phyloP scores from a whole-genome alignment of 2,329 filamentous ascomycete genomes.

The Aspergillus brasiliensis region DNA sequence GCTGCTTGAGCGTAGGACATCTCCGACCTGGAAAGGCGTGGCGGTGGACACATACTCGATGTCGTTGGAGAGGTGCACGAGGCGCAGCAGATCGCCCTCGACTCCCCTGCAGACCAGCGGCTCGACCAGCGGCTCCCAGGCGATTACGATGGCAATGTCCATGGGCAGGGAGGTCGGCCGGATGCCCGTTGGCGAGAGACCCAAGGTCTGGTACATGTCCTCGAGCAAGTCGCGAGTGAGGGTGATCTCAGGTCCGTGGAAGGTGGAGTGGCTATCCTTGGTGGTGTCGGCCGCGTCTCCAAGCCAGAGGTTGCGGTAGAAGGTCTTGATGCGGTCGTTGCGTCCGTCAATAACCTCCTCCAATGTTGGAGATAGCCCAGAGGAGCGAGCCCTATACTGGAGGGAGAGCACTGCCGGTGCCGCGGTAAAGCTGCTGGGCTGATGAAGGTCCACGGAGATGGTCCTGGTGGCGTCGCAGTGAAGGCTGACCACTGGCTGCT shows the following conservation, averaged over 20 bases:
- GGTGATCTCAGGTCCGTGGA: not conserved
- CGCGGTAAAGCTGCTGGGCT: not conserved
- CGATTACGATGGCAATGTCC: slow-evolving; percentile 8
- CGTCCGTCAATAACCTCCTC: not conserved
- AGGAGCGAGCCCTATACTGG: not conserved
- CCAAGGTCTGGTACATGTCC: not conserved
- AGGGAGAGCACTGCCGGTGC: not conserved
- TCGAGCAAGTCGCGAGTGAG: not conserved
- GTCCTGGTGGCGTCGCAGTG: not conserved
- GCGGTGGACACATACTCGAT: not conserved
- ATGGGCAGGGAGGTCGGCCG: not conserved
- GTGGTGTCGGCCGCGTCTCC: not conserved
- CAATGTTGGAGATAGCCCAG: not conserved
- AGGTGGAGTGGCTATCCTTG: not conserved
- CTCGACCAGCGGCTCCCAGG: slow-evolving; percentile 7
- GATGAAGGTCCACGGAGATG: not conserved
- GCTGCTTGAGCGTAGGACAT: not conserved
- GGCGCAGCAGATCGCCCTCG: slow-evolving; percentile 4
- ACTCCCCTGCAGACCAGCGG: not conserved
- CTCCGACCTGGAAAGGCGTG: slow-evolving; percentile 1
- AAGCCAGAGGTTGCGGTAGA: slow-evolving; percentile 1
- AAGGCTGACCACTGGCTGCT: not conserved
- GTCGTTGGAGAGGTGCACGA: slow-evolving; percentile 8
- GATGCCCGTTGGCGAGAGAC: not conserved
- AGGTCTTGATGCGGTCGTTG: slow-evolving; percentile 2